Evolutionary conservation across 176 grass and related monocot genomes (phyloP).

Genomic region (Rhipidocladum racemiflorum): DNA sequence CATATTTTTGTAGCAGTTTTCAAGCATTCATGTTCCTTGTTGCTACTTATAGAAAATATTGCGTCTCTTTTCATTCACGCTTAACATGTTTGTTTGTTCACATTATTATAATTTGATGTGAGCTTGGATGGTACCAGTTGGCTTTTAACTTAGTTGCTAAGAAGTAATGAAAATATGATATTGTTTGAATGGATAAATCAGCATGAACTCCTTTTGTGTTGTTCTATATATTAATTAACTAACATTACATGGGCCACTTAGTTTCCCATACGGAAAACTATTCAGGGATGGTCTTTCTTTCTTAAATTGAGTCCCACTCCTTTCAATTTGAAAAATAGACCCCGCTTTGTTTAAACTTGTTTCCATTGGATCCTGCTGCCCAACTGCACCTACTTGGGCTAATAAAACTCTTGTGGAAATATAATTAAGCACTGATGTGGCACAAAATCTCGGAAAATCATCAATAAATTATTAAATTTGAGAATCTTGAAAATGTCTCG

Average conservation of each 20-base stretch:
- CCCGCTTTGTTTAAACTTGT: not conserved
- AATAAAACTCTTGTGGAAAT: not conserved
- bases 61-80: not conserved
- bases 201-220: not conserved
- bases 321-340: not conserved
- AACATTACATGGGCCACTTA: not conserved
- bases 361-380: not conserved
- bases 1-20: not conserved
- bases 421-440: not conserved
- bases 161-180: not conserved
- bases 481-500: not conserved
- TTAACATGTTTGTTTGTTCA: not conserved
- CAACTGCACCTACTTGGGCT: not conserved
- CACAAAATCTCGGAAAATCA: not conserved
- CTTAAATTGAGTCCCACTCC: not conserved
- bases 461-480: not conserved
- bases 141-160: not conserved
- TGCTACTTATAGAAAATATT: not conserved
- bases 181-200: not conserved
- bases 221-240: not conserved
- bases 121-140: conserved; percentile 2
- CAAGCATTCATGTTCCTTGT: conserved; percentile 16
- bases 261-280: not conserved
- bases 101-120: not conserved
- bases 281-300: not conserved